Evolutionary conservation across 108 stramenopile genomes (phyloP).

Genomic region (Cyclostephanos invisitatus): DNA sequence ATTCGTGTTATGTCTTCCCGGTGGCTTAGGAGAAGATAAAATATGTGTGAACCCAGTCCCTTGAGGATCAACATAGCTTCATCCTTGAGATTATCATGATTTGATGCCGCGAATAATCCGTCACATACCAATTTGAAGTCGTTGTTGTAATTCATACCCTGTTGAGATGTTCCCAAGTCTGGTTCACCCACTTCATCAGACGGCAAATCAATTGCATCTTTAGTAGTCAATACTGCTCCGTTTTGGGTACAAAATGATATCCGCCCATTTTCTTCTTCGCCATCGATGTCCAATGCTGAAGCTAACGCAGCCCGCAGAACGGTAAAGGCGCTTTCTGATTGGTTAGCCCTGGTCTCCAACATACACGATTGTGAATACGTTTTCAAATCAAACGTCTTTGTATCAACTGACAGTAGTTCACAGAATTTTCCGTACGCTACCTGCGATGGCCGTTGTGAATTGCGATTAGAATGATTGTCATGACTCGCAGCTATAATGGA

Average conservation of each 20-base stretch:
- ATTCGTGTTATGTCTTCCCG: conserved; percentile 48
- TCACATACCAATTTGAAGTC: conserved; percentile 56
- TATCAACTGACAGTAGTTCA: conserved; percentile 24
- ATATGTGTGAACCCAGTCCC: conserved; percentile 56
- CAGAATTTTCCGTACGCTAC: neutral
- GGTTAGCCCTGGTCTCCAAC: conserved; percentile 43
- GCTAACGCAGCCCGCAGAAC: conserved; percentile 58
- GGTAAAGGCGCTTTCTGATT: conserved; percentile 60
- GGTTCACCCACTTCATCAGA: neutral
- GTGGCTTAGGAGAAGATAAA: conserved; percentile 49
- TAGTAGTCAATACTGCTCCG: neutral
- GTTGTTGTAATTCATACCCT: conserved; percentile 25
- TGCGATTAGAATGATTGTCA: neutral
- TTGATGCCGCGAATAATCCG: conserved; percentile 40
- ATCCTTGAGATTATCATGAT: conserved; percentile 32
- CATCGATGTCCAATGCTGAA: conserved; percentile 46
- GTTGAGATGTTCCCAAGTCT: neutral
- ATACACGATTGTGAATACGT: conserved; percentile 52
- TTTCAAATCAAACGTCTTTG: conserved; percentile 51
- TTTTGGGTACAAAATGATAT: conserved; percentile 1
- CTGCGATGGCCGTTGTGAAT: neutral
- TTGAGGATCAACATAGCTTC: conserved; percentile 48
- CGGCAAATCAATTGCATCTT: neutral
- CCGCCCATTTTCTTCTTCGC: conserved; percentile 5
- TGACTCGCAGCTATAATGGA: conserved; percentile 16